Conservation (phyloP, 1,284 basidiomycete genomes). For the Papiliotrema laurentii region DNA sequence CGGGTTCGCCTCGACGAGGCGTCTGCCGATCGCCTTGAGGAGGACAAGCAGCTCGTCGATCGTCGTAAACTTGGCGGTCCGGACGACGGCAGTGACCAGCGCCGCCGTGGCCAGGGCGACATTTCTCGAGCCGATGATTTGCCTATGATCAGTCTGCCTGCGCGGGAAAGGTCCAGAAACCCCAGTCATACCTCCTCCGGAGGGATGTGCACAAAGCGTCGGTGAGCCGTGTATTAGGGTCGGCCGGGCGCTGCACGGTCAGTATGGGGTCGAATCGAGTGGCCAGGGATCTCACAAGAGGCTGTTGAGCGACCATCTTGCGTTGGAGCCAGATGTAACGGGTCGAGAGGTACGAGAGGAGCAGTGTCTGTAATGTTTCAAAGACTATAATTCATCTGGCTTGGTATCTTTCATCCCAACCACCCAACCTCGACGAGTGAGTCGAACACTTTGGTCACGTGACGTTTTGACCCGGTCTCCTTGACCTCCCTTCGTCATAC, state of each 20-base stretch:
- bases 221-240: constrained; percentile 51
- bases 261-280: too few species aligned
- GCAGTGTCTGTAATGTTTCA: too few species aligned
- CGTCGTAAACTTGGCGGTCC: constrained; percentile 76
- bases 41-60: constrained; percentile 80
- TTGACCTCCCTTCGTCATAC: too few species aligned
- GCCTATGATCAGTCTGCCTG: constrained; percentile 48
- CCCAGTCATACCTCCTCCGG: constrained; percentile 57
- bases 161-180: not conserved
- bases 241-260: constrained; percentile 29
- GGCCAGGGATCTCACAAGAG: not conserved
- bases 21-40: constrained; percentile 73
- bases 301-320: not conserved
- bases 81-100: constrained; percentile 81
- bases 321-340: not conserved
- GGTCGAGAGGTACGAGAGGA: too few species aligned
- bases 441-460: too few species aligned
- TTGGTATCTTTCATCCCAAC: too few species aligned
- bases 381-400: too few species aligned
- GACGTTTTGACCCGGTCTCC: too few species aligned
- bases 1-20: constrained; percentile 81
- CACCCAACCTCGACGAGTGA: too few species aligned
- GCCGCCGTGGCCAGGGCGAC: constrained; percentile 85
- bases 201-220: constrained; percentile 63
- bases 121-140: constrained; percentile 79